phyloP scores from a whole-genome alignment of 2,329 filamentous ascomycete species.

The Knufia petricola region DNA sequence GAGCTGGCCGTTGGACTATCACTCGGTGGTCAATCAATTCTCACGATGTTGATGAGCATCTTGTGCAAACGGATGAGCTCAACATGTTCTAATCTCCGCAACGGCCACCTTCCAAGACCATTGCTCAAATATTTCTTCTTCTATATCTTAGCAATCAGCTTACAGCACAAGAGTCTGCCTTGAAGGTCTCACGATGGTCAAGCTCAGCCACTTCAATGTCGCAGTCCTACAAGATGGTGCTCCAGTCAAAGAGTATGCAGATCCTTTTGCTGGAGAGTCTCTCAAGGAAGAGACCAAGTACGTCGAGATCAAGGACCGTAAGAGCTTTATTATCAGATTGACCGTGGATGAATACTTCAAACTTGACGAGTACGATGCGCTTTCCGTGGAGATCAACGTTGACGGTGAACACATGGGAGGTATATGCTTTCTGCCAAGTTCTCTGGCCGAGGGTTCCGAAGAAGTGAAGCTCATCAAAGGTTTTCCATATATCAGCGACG shows the following conservation, averaged over 20 bases:
- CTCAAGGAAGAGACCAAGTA: not conserved
- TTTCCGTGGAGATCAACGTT: not conserved
- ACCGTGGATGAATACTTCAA: not conserved
- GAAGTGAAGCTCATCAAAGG: not conserved
- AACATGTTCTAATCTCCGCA: too few relatives aligned
- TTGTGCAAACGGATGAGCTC: too few relatives aligned
- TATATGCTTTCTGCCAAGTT: not conserved
- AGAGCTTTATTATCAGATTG: not conserved
- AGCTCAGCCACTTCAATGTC: not conserved
- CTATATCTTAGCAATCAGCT: too few relatives aligned
- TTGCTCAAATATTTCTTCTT: too few relatives aligned
- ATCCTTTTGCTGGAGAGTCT: not conserved
- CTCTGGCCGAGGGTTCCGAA: not conserved
- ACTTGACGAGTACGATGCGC: not conserved
- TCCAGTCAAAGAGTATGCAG: not conserved
- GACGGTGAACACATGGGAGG: not conserved
- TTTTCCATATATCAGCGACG: not conserved
- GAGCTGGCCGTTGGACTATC: too few relatives aligned
- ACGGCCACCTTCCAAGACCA: too few relatives aligned
- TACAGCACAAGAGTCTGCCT: too few relatives aligned
- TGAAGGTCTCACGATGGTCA: not conserved
- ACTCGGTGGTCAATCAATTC: not conserved
- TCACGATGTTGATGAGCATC: too few relatives aligned
- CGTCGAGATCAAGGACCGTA: not conserved
- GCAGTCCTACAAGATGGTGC: not conserved